Conservation (phyloP, 2,329 filamentous ascomycete genomes). For the Chaetomiaceae sp. region DNA sequence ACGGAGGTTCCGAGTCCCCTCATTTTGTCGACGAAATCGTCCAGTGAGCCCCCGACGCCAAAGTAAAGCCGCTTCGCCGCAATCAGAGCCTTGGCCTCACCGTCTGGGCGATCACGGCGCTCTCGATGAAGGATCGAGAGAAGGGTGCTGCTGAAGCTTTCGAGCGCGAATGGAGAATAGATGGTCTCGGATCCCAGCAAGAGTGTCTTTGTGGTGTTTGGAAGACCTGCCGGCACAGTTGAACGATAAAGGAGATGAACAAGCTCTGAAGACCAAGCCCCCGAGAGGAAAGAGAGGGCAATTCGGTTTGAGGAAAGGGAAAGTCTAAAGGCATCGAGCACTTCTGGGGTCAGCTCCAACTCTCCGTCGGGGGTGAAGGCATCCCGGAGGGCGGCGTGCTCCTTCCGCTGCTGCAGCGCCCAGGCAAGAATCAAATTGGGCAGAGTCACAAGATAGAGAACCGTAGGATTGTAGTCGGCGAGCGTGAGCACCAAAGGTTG, state of each 20-base stretch:
- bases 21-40: slow-evolving; percentile 62
- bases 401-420: slow-evolving; percentile 45
- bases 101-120: slow-evolving; percentile 32
- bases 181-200: slow-evolving; percentile 78
- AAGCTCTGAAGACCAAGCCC: slow-evolving; percentile 67
- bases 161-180: slow-evolving; percentile 69
- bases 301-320: slow-evolving; percentile 50
- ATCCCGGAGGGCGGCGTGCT: slow-evolving; percentile 38
- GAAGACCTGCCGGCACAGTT: slow-evolving; percentile 20
- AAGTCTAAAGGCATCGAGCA: slow-evolving; percentile 55
- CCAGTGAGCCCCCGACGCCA: slow-evolving; percentile 75
- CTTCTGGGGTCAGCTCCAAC: slow-evolving; percentile 56
- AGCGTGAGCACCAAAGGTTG: slow-evolving; percentile 56
- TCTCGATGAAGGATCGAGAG: slow-evolving; percentile 53
- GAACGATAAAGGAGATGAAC: slow-evolving; percentile 51
- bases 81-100: slow-evolving; percentile 58
- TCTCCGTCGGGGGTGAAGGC: slow-evolving; percentile 54
- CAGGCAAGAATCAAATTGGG: slow-evolving; percentile 74
- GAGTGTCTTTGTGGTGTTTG: slow-evolving; percentile 38
- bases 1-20: slow-evolving; percentile 46
- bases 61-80: slow-evolving; percentile 80
- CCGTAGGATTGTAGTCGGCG: slow-evolving; percentile 75
- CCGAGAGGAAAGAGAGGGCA: slow-evolving; percentile 64
- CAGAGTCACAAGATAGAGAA: slow-evolving; percentile 72
- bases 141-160: slow-evolving; percentile 64